Base-by-base conservation (phyloP, 2,329 filamentous ascomycete species). In the Ophiocordyceps camponoti-leonardi region DNA sequence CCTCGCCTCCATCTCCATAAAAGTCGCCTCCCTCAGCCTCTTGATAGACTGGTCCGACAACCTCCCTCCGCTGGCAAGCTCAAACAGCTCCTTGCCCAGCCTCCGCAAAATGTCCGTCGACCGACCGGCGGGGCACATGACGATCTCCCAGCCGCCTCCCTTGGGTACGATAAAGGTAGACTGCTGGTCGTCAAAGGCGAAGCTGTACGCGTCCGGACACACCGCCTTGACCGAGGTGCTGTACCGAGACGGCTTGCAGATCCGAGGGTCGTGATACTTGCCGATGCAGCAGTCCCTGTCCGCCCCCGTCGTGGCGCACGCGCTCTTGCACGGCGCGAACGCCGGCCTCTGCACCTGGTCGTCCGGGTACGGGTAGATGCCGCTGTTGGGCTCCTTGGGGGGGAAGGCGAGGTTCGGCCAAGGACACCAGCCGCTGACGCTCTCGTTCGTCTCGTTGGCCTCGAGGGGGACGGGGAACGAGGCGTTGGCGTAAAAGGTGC, bases 121-220 rank as follows among this genome's bases (percentile, higher is more conserved):
- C 44, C 75, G 60, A 11, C 75, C 75, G 13, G 56, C 57, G 1
- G 86, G 86, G 58, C 86, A 92, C 59, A 92, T 85, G 11, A 83
- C 71, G 14, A 92, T 71, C 58, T 88, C 77, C 68, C 83, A 92
- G 0, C 83, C 83, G 20, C 81, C 83, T 18, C 85, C 84, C 12
- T 61, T 67, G 2, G 77, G 76, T 33, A 80, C 67, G 52, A 77
- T 75, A 53, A 80, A 81, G 0, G 76, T 80, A 16, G 71, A 75
- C 28, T 66, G 64, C 49, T 67, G 63, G 54, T 79, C 73, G 51
- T 77, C 72, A 59, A 75, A 77, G 44, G 82, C 79, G 58, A 75
- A 93, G 55, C 81, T 86, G 63, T 92, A 93, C 3, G 85, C 85
- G 61, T 93, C 86, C 1, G 86, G 85, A 57, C 86, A 93, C 13